Evolutionary conservation across 352 stramenopile genomes (phyloP).

Genomic region (Paralagenidium karlingii): DNA sequence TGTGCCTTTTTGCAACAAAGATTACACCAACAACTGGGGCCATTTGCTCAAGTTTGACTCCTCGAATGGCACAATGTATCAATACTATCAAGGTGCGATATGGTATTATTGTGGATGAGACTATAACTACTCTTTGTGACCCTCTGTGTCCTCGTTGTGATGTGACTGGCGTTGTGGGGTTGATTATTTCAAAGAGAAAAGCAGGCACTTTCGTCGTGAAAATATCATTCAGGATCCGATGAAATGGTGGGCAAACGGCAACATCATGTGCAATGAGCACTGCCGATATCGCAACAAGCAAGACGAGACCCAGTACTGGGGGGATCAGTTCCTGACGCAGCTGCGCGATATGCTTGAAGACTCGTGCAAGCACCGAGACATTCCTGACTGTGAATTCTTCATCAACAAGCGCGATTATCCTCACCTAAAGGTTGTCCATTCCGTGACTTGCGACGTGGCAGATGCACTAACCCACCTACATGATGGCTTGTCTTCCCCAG

Average conservation of each 20-base stretch:
- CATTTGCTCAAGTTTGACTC: slow-evolving; percentile 86
- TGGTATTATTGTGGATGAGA: slow-evolving; percentile 44
- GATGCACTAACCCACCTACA: background rate
- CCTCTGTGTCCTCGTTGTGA: slow-evolving; percentile 8
- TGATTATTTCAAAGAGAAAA: slow-evolving; percentile 31
- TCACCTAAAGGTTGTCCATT: slow-evolving; percentile 86
- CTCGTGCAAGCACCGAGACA: slow-evolving; percentile 85
- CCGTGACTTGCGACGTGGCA: background rate
- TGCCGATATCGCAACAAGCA: slow-evolving; percentile 79
- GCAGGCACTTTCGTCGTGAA: slow-evolving; percentile 61
- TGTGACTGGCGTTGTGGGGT: background rate
- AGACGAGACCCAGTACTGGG: slow-evolving; percentile 93
- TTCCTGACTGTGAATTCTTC: slow-evolving; percentile 99
- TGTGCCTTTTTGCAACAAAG: slow-evolving; percentile 93
- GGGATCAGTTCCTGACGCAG: slow-evolving; percentile 94
- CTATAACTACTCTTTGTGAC: slow-evolving; percentile 17
- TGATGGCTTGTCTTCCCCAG: slow-evolving; percentile 11
- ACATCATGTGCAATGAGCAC: slow-evolving; percentile 98
- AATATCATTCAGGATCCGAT: slow-evolving; percentile 70
- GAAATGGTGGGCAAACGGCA: slow-evolving; percentile 99
- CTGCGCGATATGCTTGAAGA: slow-evolving; percentile 96
- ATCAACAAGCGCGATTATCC: slow-evolving; percentile 99
- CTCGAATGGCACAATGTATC: slow-evolving; percentile 77
- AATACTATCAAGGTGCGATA: slow-evolving; percentile 85
- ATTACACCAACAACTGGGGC: slow-evolving; percentile 95